Base-by-base conservation (phyloP, 2,329 filamentous ascomycete genomes). In the Microthyrium microscopicum region DNA sequence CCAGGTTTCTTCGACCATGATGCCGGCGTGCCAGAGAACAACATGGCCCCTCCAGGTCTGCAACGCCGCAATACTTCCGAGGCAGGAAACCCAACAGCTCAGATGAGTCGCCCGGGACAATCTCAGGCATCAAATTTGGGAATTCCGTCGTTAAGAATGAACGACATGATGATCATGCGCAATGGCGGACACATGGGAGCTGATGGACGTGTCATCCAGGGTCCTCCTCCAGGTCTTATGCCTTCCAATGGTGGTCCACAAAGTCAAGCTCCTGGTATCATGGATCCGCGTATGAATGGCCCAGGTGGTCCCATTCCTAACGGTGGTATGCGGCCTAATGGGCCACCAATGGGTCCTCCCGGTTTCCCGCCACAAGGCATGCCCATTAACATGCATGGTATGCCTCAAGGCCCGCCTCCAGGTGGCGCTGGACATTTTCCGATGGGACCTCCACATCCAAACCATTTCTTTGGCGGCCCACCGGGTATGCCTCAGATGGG, bases 231-330 rank as follows among this genome's bases (percentile, higher is more conserved):
- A 25, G 34, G 34, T 13, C 31, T 36, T 19, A 25, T 22, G 16
- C 25, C 18, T 2, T 13, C 17, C 18, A 13, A 18, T 8, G 25
- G 25, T 7, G 27, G 34, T n/a, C 34, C 34, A 25, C 34, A 47
- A 55, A 6, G 41, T 45, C 15, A 45, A 46, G 25, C 36, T 52
- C 19, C 46, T 42, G 12, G 37, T 51, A 20, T 39, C 53, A 21
- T 55, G 52, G 51, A 26, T 50, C 21, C 47, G 52, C 43, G 9
- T 9, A 9, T 26, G 9, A 26, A 26, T 26, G 9, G 9, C 22
- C n/a, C 49, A n/a, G n/a, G n/a, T n/a, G n/a, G n/a, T n/a, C n/a
- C n/a, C n/a, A n/a, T n/a, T n/a, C n/a, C n/a, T n/a, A n/a, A n/a
- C n/a, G n/a, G n/a, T n/a, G n/a, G n/a, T n/a, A n/a, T n/a, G n/a